Percentiles rank a stretch among this genome's conserved stretches.
These are phyloP conservation scores for Cubamyces sp. DNA, from an alignment of 768 basidiomycete genomes.

Conservation along the genomic window DNA sequence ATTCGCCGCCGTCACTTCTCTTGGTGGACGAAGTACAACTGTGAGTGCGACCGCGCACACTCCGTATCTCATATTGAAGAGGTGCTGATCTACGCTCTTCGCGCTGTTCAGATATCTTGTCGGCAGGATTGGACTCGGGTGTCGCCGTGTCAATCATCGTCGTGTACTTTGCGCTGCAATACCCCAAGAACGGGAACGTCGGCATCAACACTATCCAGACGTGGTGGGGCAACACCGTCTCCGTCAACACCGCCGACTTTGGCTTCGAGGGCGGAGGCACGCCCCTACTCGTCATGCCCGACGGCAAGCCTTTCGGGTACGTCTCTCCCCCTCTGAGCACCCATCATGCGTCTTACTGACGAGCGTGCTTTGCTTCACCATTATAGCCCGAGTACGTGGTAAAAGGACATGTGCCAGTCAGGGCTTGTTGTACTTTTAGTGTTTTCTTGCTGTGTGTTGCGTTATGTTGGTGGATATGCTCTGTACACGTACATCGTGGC, in stretches of 20 bases:
- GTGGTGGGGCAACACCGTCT: constrained; percentile 47
- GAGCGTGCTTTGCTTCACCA: too few species aligned
- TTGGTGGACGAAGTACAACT: constrained; percentile 84
- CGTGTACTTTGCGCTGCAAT: constrained; percentile 63
- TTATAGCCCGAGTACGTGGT: constrained; percentile 9
- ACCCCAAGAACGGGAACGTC: constrained; percentile 39
- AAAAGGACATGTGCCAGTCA: neutral
- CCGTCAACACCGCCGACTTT: constrained; percentile 25
- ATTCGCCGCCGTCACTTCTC: constrained; percentile 68
- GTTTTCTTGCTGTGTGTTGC: neutral
- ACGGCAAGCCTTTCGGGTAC: constrained; percentile 36
- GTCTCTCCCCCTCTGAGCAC: neutral
- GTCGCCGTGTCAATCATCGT: constrained; percentile 69
- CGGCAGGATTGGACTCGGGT: constrained; percentile 77
- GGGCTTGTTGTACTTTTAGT: neutral
- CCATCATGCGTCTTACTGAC: neutral
- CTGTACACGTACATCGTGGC: neutral
- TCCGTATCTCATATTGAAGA: neutral
- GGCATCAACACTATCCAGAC: constrained; percentile 36
- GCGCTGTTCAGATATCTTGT: constrained; percentile 66
- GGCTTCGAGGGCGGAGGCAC: constrained; percentile 24
- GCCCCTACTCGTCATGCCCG: constrained; percentile 25
- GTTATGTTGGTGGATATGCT: neutral
- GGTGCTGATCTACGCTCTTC: neutral
- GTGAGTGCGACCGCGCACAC: constrained; percentile 39